Evolutionary conservation across 2,329 filamentous ascomycete species (phyloP).

Genomic region (Clonostachys byssicola): DNA sequence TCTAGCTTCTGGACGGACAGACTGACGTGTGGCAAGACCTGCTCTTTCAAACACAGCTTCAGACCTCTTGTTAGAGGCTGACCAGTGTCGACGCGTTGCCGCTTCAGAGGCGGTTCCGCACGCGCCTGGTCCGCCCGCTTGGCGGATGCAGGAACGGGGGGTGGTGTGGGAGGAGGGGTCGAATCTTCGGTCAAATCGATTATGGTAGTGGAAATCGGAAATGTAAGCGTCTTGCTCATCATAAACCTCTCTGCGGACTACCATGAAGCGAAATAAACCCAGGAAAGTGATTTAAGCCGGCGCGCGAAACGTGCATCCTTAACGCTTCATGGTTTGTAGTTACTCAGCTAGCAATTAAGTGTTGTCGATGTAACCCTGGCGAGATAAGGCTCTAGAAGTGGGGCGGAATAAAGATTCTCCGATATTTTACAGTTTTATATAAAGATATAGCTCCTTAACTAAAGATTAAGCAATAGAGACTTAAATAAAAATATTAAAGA

Average conservation of each 20-base stretch:
- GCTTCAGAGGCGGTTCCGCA: constrained; percentile 21
- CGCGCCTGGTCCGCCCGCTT: background rate
- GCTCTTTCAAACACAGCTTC: constrained; percentile 15
- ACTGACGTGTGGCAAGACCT: constrained; percentile 25
- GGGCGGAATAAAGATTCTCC: background rate
- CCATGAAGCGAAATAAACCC: too few relatives aligned
- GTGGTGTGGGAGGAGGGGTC: constrained; percentile 4
- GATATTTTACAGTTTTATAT: background rate
- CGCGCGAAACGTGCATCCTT: too few relatives aligned
- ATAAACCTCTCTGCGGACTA: constrained; percentile 1
- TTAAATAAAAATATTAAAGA: background rate
- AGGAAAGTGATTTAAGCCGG: too few relatives aligned
- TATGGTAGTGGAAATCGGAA: constrained; percentile 14
- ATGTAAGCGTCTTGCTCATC: constrained; percentile 19
- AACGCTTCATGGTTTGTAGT: too few relatives aligned
- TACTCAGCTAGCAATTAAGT: background rate
- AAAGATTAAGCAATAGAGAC: background rate
- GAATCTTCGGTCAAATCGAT: constrained; percentile 19
- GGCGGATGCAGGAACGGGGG: constrained; percentile 1
- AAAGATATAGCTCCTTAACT: background rate
- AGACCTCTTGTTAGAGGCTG: constrained; percentile 7
- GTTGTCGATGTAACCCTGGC: background rate
- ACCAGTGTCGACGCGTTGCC: constrained; percentile 15
- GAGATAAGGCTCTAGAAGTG: background rate
- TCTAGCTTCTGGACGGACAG: constrained; percentile 15